Percentiles rank a stretch among this genome's conserved stretches.
Evolutionary conservation across 1,139 yeast genomes (phyloP).

Genomic region (Yamadazyma sp.): DNA sequence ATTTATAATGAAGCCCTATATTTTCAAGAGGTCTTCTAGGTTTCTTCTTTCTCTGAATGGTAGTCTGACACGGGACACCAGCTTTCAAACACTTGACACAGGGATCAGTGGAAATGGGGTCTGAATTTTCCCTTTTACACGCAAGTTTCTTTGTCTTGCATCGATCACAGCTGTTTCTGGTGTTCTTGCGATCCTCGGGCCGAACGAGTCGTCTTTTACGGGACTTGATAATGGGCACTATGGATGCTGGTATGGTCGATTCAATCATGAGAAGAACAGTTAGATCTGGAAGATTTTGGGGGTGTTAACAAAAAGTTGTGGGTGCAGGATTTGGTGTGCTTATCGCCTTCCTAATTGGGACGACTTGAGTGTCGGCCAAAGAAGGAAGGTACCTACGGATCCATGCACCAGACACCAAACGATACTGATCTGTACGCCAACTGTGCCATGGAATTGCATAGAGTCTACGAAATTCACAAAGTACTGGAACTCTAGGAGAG

Average conservation of each 20-base stretch:
- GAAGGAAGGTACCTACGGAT: too few relatives aligned
- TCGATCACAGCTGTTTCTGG: slow-evolving; percentile 42
- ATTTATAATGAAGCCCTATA: slow-evolving; percentile 39
- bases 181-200: slow-evolving; percentile 19
- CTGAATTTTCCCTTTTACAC: slow-evolving; percentile 26
- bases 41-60: slow-evolving; percentile 9
- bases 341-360: slow-evolving; percentile 1
- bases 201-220: slow-evolving; percentile 19
- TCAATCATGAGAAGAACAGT: too few relatives aligned
- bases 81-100: slow-evolving; percentile 7
- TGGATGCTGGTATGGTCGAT: too few relatives aligned
- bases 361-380: too few relatives aligned
- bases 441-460: too few relatives aligned
- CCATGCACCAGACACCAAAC: too few relatives aligned
- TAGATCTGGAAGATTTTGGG: too few relatives aligned
- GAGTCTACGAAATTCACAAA: too few relatives aligned
- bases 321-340: background rate
- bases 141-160: slow-evolving; percentile 43
- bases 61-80: slow-evolving; percentile 7
- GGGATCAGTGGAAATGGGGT: slow-evolving; percentile 3
- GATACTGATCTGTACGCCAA: too few relatives aligned
- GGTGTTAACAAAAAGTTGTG: too few relatives aligned
- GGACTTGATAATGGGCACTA: slow-evolving; percentile 13
- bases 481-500: too few relatives aligned
- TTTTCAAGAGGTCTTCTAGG: slow-evolving; percentile 36